Percentiles rank a stretch among this genome's conserved stretches.
phyloP scores from a whole-genome alignment of 805 yeast genomes.

The Cyberlindnera maclurae region DNA sequence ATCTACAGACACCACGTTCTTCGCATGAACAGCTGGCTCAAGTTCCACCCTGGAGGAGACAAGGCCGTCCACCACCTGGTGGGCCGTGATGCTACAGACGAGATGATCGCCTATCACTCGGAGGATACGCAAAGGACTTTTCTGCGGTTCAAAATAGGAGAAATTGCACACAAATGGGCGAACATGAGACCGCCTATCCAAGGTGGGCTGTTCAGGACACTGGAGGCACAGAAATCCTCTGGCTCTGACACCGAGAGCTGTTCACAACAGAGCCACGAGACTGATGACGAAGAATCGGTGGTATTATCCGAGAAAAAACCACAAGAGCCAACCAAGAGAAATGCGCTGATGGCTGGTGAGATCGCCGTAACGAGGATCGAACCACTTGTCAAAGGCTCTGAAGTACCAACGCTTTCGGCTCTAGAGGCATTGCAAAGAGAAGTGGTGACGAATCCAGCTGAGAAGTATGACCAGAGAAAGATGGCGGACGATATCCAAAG shows the following conservation, averaged over 20 bases:
- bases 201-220: conserved; percentile 50
- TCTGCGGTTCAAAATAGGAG: conserved; percentile 57
- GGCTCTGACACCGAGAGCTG: background rate
- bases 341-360: conserved; percentile 31
- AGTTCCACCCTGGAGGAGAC: conserved; percentile 83
- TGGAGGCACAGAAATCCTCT: conserved; percentile 16
- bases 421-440: conserved; percentile 22
- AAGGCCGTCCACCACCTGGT: conserved; percentile 78
- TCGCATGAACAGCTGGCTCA: conserved; percentile 63
- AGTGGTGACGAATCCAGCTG: conserved; percentile 48
- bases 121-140: conserved; percentile 48
- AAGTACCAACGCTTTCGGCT: conserved; percentile 33
- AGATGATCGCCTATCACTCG: conserved; percentile 77
- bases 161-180: conserved; percentile 57
- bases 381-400: conserved; percentile 48
- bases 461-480: conserved; percentile 48
- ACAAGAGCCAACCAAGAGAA: too few relatives aligned
- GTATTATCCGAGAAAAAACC: background rate
- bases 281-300: background rate
- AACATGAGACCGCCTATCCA: conserved; percentile 84
- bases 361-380: conserved; percentile 31
- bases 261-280: background rate
- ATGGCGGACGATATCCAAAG: conserved; percentile 47
- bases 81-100: conserved; percentile 88
- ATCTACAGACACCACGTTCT: conserved; percentile 54